Conservation (phyloP, 495 filamentous ascomycete species). For the Aspergillus hancockii region DNA sequence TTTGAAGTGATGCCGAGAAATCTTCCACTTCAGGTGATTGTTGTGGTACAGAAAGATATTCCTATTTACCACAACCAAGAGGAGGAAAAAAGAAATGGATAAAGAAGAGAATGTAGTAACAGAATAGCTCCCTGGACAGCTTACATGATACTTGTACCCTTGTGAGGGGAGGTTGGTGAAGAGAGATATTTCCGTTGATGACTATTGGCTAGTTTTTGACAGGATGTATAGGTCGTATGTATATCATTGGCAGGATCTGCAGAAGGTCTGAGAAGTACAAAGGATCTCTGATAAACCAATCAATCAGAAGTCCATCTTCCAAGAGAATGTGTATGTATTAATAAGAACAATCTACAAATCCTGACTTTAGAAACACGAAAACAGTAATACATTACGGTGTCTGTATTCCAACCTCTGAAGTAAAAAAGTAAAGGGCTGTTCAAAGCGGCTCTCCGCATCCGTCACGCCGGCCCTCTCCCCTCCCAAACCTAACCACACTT, state of each 20-base stretch:
- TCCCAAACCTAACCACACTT: neutral
- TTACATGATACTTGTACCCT: neutral
- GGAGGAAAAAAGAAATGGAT: slow-evolving; percentile 8
- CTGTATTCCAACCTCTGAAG: no score
- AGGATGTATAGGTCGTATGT: neutral
- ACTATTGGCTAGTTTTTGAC: neutral
- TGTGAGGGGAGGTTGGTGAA: neutral
- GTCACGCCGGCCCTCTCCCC: slow-evolving; percentile 9
- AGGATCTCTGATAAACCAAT: no score
- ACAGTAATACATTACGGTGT: no score
- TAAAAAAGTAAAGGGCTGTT: slow-evolving; percentile 5
- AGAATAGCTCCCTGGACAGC: no score
- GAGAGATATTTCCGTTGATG: neutral
- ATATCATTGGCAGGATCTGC: neutral
- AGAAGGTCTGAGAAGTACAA: no score
- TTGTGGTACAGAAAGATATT: neutral
- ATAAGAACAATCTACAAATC: no score
- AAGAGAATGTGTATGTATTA: no score
- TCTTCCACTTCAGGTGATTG: neutral
- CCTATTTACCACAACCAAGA: neutral
- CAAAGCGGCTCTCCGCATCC: slow-evolving; percentile 23
- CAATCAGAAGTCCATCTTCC: no score
- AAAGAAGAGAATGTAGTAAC: neutral
- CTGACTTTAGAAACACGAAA: no score
- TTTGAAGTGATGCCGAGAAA: no score